Evolutionary conservation across 176 grass and related monocot species (phyloP), one percentile per base, ranked within the genome.

Genomic region (Microstegium vimineum): DNA sequence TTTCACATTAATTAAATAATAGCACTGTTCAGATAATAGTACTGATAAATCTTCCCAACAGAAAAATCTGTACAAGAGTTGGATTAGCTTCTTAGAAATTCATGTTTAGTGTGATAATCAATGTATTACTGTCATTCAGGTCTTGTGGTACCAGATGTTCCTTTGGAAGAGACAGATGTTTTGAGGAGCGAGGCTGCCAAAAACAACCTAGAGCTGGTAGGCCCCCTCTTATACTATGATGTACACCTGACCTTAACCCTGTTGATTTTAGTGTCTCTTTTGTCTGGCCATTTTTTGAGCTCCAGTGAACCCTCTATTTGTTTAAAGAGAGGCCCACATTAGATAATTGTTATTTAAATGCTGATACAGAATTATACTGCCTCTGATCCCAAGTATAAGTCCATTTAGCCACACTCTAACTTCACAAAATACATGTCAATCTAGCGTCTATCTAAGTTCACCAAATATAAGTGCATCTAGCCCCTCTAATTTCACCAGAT

Each of bases 131-230:
- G 63, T 77, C 65, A 83, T 85, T 35, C 82, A 98, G 95, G 92
- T 82, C 92, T 98, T 91, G 90, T 98, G 28, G 95, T 98, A 56
- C 95, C 95, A 70, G 95, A 98, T 93, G 90, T 98, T 67, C 95
- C 95, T 90, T 79, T 99, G 35, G 97, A 99, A 85, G 97, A 99
- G 85, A 92, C 93, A 62, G 78, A 92, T 71, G 70, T 82, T 87
- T 77, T 99, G 85, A 94, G 93, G 76, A 90, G 77, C 36, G 87
- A 96, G 90, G 91, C 97, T 9, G 85, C 83, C 79, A 96, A 94
- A 76, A 85, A 99, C 86, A 95, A 93, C 63, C 94, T 99, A 47
- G 97, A 99, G 87, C 82, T 98, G 88, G 95, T 98, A 98, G 46
- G 90, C 26, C 43, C 38, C 15, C 37, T 68, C 34, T 77, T 26